These are phyloP conservation scores for Elongisporangium undulatum DNA, from an alignment of 352 stramenopile species.

Conservation along the genomic window DNA sequence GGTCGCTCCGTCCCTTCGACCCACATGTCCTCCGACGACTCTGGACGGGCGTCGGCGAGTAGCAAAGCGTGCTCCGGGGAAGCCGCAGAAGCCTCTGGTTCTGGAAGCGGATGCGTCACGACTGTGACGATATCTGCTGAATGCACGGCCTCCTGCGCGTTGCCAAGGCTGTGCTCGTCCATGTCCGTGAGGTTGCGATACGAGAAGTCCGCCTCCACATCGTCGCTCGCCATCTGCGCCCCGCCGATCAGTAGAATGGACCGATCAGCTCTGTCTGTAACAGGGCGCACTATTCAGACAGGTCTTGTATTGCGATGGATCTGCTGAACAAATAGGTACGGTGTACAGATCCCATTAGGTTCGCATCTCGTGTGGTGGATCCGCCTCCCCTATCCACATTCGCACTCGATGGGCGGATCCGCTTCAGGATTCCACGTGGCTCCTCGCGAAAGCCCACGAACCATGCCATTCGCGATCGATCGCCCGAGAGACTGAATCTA, in stretches of 20 bases:
- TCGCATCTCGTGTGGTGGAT: not conserved
- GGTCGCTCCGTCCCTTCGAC: not conserved
- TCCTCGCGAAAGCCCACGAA: not conserved
- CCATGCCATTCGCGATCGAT: constrained; percentile 3
- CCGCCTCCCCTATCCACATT: constrained; percentile 1
- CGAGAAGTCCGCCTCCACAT: not conserved
- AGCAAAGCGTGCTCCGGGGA: not conserved
- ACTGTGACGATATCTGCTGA: not conserved
- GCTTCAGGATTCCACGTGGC: constrained; percentile 3
- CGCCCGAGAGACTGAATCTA: not conserved
- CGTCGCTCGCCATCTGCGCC: not conserved
- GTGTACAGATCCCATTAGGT: not conserved
- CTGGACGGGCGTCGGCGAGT: not conserved
- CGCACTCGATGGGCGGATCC: not conserved
- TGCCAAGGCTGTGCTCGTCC: not conserved
- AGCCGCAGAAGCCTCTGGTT: not conserved
- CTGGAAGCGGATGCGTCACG: not conserved
- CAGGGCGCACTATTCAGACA: not conserved
- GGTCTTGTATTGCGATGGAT: not conserved
- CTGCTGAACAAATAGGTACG: not conserved
- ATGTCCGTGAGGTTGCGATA: not conserved
- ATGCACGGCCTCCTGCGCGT: not conserved
- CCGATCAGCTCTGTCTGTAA: not conserved
- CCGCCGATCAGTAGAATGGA: not conserved
- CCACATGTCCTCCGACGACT: not conserved